phyloP scores from a whole-genome alignment of 106 monocot species.

The Xerophyta viscosa region DNA sequence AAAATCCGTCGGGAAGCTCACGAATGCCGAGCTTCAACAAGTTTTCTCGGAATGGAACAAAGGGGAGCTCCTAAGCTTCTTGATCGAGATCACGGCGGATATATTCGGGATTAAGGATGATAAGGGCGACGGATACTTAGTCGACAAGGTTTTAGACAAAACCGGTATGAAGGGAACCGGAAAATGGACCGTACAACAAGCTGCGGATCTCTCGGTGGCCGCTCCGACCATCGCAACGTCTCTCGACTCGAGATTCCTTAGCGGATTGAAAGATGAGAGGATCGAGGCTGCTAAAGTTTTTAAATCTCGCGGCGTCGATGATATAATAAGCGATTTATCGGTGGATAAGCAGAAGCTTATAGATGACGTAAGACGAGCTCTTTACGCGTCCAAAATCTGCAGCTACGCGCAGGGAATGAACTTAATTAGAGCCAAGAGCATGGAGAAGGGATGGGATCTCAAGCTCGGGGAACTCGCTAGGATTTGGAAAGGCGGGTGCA shows the following conservation, averaged over 20 bases:
- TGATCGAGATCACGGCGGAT: slow-evolving; percentile 51
- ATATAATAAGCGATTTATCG: slow-evolving; percentile 23
- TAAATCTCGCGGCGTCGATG: slow-evolving; percentile 19
- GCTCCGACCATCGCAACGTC: slow-evolving; percentile 48
- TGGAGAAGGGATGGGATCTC: slow-evolving; percentile 44
- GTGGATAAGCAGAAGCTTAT: slow-evolving; percentile 34
- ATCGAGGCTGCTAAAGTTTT: slow-evolving; percentile 47
- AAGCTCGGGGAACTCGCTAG: slow-evolving; percentile 43
- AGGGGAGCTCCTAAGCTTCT: slow-evolving; percentile 44
- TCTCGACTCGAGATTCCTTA: slow-evolving; percentile 47
- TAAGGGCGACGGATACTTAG: slow-evolving; percentile 32
- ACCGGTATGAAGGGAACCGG: slow-evolving; percentile 58
- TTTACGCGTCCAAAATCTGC: slow-evolving; percentile 52
- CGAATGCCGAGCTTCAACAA: slow-evolving; percentile 33
- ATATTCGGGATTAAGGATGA: slow-evolving; percentile 46
- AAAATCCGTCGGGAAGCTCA: slow-evolving; percentile 42
- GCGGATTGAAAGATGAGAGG: slow-evolving; percentile 45
- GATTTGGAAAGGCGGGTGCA: slow-evolving; percentile 56
- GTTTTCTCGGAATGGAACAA: slow-evolving; percentile 49
- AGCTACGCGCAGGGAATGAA: slow-evolving; percentile 59
- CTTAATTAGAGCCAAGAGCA: slow-evolving; percentile 41
- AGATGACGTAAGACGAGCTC: slow-evolving; percentile 44
- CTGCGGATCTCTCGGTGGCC: slow-evolving; percentile 43
- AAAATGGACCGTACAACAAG: slow-evolving; percentile 56
- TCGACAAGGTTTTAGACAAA: slow-evolving; percentile 50